Evolutionary conservation across 345 rosid genomes (phyloP).

Genomic region (Camelina sativa): DNA sequence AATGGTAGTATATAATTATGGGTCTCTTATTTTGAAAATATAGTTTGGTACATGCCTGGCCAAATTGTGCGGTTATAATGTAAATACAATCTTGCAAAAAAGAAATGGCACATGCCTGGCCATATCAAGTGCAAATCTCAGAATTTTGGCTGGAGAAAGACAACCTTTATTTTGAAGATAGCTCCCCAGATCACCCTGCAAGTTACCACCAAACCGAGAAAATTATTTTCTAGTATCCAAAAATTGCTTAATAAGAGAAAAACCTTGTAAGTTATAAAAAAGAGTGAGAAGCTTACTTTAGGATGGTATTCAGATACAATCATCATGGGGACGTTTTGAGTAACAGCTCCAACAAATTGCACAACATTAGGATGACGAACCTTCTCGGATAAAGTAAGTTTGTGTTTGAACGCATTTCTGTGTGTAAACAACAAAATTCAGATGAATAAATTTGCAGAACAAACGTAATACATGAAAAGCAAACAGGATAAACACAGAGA

Average conservation of each 20-base stretch:
- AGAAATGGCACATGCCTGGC: constrained; percentile 65
- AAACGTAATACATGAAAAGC: neutral
- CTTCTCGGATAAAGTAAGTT: constrained; percentile 85
- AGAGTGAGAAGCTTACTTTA: constrained; percentile 59
- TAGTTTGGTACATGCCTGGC: no score
- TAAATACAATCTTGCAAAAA: constrained; percentile 15
- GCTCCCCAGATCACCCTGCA: constrained; percentile 84
- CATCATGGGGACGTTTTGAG: constrained; percentile 98
- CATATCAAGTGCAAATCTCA: constrained; percentile 85
- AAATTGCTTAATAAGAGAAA: constrained; percentile 9
- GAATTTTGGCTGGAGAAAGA: constrained; percentile 74
- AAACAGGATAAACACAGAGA: constrained; percentile 15
- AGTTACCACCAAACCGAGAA: constrained; percentile 31
- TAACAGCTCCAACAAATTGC: constrained; percentile 99
- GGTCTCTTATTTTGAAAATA: no score
- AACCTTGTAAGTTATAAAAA: no score
- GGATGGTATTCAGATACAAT: constrained; percentile 89
- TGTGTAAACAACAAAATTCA: constrained; percentile 26
- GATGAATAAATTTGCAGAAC: neutral
- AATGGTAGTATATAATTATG: no score
- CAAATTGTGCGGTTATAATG: neutral
- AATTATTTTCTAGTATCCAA: constrained; percentile 17
- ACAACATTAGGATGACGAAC: constrained; percentile 98
- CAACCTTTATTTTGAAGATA: constrained; percentile 94
- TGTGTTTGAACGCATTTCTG: constrained; percentile 91